These are phyloP conservation scores for Flaveria trinervia DNA, from an alignment of 129 eudicot genomes.

Conservation along the genomic window DNA sequence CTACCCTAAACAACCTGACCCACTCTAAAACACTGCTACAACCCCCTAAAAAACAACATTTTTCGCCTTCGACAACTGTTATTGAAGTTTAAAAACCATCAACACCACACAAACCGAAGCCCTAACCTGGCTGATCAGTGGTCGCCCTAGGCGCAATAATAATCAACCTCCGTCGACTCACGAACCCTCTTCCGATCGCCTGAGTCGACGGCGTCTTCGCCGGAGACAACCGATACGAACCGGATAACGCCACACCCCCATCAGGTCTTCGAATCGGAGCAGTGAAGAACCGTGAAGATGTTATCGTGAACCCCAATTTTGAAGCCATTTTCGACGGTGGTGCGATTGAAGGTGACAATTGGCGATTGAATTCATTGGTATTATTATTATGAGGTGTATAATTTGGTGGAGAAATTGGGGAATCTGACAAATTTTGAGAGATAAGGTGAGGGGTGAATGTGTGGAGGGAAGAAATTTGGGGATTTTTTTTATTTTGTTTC, in stretches of 20 bases:
- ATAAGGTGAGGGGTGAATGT: constrained; percentile 62
- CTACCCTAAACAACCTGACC: too few relatives aligned
- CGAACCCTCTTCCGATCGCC: constrained; percentile 35
- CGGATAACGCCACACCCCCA: constrained; percentile 32
- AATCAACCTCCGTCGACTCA: constrained; percentile 36
- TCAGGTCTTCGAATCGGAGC: constrained; percentile 59
- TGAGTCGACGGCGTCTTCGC: constrained; percentile 49
- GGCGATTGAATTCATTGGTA: constrained; percentile 38
- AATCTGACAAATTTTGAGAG: constrained; percentile 29
- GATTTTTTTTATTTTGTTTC: not conserved
- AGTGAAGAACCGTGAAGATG: constrained; percentile 54
- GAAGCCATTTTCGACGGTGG: constrained; percentile 66
- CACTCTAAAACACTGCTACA: too few relatives aligned
- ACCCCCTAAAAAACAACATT: too few relatives aligned
- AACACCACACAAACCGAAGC: not conserved
- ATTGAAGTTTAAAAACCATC: too few relatives aligned
- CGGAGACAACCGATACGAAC: constrained; percentile 44
- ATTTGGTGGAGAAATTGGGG: constrained; percentile 28
- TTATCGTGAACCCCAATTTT: constrained; percentile 54
- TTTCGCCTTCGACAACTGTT: too few relatives aligned
- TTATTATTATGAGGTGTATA: constrained; percentile 2
- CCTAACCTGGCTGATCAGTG: constrained; percentile 81
- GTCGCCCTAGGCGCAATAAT: constrained; percentile 71
- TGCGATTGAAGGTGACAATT: constrained; percentile 19
- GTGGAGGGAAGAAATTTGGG: constrained; percentile 61